These are phyloP conservation scores for Eucalyptus albens DNA, from an alignment of 345 rosid genomes.

Conservation along the genomic window DNA sequence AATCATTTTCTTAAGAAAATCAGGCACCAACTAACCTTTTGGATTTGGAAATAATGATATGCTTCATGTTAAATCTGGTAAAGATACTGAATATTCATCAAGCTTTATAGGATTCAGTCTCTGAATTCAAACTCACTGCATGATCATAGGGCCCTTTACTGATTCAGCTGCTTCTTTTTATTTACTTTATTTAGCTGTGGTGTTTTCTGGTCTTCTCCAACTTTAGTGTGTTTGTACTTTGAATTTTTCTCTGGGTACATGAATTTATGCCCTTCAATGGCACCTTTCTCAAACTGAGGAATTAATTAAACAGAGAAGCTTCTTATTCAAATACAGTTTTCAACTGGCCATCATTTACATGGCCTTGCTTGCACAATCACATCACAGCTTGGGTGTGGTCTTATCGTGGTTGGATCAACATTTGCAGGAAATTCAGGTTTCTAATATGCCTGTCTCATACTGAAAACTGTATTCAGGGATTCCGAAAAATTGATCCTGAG, in stretches of 20 bases:
- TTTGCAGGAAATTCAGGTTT: not conserved
- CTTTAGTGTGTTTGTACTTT: not conserved
- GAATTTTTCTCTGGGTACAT: not conserved
- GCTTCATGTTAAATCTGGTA: not conserved
- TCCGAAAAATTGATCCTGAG: slow-evolving; percentile 85
- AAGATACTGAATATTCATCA: not conserved
- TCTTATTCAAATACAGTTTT: not conserved
- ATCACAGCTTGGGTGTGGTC: not conserved
- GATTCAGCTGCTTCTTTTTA: not conserved
- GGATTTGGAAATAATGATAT: not conserved
- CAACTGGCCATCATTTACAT: not conserved
- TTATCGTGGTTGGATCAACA: not conserved
- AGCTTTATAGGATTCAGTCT: not conserved
- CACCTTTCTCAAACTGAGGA: not conserved
- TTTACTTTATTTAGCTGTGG: not conserved
- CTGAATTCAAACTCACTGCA: not conserved
- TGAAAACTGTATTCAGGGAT: slow-evolving; percentile 44
- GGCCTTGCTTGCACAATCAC: not conserved
- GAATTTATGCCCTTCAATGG: not conserved
- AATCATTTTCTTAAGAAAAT: not conserved
- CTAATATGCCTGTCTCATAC: not conserved
- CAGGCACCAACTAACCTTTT: not conserved
- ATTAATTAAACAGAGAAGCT: not conserved
- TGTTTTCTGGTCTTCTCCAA: not conserved
- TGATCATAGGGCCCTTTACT: not conserved